Base-by-base conservation (phyloP, 2,329 filamentous ascomycete genomes). In the Aspergillus melleus region DNA sequence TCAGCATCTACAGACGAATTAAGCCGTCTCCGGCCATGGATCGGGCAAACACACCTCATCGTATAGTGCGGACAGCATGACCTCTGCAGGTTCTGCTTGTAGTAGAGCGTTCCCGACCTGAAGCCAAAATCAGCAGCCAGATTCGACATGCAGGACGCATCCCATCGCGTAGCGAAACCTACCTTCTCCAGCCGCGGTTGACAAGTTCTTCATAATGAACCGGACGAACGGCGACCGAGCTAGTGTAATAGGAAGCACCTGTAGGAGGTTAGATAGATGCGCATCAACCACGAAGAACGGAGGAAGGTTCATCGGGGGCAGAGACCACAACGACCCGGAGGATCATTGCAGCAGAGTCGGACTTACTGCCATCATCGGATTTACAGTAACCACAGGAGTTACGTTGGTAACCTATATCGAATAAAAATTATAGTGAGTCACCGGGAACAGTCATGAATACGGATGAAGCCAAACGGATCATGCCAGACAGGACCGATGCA, bases 41-140 rank as follows among this genome's bases (percentile, higher is more conserved):
- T 3, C 3, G 22, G 8, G 39, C n/a, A n/a, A 8, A 58, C 64
- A 26, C 60, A 79, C 77, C 80, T 77, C 63, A 82, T 73, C 12
- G 80, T 81, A 64, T 82, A 98, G 71, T 97, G 92, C 49, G 93
- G 92, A 74, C 95, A 99, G 71, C 95, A 99, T 62, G 92, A 90
- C 58, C 87, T 83, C 60, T 84, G 84, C 68, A 91, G 88, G 74
- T 82, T 80, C 64, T 78, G 80, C 66, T 81, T 82, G 67, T 82
- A 82, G 67, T 80, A 81, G 51, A 80, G 71, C 11, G 74, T 77
- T 2, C 80, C 80, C 44, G 80, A 82, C 64, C 80, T 81, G 62
- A 53, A 55, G 57, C 39, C 49, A 20, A 49, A 50, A 49, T 61
- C 52, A 61, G 61, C 50, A 16, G 47, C n/a, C 32, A 42, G 36